Conservation (phyloP, 164 flowering plant species). For the Stephania japonica region DNA sequence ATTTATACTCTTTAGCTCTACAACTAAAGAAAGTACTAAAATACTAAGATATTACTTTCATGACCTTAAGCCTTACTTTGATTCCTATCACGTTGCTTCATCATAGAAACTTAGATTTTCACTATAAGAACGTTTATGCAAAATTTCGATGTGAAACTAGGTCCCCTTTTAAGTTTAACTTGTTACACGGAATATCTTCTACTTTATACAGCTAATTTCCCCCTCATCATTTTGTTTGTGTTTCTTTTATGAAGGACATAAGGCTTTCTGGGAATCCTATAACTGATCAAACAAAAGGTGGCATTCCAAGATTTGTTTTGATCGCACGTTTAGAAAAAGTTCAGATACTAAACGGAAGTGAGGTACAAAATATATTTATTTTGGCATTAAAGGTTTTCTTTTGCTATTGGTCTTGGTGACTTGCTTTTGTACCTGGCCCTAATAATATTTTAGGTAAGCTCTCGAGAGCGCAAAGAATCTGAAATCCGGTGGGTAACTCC, state of each 20-base stretch:
- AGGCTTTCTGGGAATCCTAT: conserved; percentile 89
- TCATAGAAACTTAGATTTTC: too few species aligned
- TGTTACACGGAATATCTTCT: too few species aligned
- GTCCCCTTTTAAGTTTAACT: too few species aligned
- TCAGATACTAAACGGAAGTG: conserved; percentile 84
- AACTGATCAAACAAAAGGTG: conserved; percentile 71
- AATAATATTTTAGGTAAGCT: conserved; percentile 50
- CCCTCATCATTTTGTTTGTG: not conserved
- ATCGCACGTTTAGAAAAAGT: conserved; percentile 79
- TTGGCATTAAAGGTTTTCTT: not conserved
- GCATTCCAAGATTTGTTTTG: conserved; percentile 66
- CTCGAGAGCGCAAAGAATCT: conserved; percentile 88
- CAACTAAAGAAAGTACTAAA: too few species aligned
- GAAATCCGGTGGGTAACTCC: conserved; percentile 68
- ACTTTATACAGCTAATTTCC: too few species aligned
- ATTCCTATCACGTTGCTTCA: too few species aligned
- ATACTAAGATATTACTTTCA: too few species aligned
- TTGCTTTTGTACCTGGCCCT: conserved; percentile 10
- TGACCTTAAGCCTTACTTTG: too few species aligned
- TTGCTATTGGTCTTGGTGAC: not conserved
- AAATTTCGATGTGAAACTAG: too few species aligned
- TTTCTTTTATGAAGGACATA: conserved; percentile 47
- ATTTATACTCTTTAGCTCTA: too few species aligned
- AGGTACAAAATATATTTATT: conserved; percentile 40
- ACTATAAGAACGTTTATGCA: too few species aligned